phyloP scores from a whole-genome alignment of 768 basidiomycete genomes.

The Amanita rimosa region DNA sequence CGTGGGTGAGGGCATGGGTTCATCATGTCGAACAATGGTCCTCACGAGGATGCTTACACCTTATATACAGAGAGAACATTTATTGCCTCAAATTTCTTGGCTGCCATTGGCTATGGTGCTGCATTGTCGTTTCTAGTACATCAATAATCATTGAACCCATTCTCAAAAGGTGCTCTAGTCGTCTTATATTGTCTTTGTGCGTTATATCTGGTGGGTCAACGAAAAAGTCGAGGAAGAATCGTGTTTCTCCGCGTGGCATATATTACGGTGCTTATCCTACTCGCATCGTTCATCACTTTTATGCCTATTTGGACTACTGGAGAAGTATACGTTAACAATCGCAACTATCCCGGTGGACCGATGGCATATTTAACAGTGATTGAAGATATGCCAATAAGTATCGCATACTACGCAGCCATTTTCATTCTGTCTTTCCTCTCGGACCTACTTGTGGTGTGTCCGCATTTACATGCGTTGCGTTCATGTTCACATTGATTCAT shows the following conservation, averaged over 20 bases:
- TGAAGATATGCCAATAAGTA: constrained; percentile 27
- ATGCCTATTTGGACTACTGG: constrained; percentile 30
- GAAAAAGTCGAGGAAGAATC: not conserved
- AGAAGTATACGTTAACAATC: constrained; percentile 30
- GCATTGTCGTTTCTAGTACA: not conserved
- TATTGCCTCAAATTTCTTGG: not conserved
- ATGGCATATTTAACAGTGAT: constrained; percentile 32
- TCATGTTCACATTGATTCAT: constrained; percentile 16
- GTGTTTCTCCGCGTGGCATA: constrained; percentile 19
- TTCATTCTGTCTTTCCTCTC: constrained; percentile 31
- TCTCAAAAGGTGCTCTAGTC: not conserved
- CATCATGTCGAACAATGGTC: not conserved
- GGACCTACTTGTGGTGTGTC: constrained; percentile 23
- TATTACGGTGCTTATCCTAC: constrained; percentile 22
- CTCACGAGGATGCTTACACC: not conserved
- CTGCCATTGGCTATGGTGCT: constrained; percentile 1
- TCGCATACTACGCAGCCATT: constrained; percentile 26
- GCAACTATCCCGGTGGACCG: constrained; percentile 30
- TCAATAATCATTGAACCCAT: not conserved
- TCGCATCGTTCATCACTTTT: constrained; percentile 26
- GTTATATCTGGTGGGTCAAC: not conserved
- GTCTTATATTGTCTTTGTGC: not conserved
- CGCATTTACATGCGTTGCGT: constrained; percentile 16
- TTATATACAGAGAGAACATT: not conserved
- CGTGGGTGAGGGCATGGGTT: too few relatives aligned